A percentile compares a stretch with the other conserved stretches of the same genome.
Evolutionary conservation across 805 yeast genomes (phyloP).

Genomic region (Candida orba): DNA sequence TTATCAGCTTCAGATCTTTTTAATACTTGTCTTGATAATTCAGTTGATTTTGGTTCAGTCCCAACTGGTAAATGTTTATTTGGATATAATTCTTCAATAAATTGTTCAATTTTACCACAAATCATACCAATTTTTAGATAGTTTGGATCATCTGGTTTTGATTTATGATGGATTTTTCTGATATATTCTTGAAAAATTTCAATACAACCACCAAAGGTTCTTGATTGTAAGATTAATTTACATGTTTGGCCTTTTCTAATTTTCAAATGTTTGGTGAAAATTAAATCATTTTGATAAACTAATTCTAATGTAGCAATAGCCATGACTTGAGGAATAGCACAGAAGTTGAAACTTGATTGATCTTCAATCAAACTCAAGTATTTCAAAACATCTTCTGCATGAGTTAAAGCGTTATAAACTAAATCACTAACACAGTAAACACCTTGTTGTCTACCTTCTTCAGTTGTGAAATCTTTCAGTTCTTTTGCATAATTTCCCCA

Average conservation of each 20-base stretch:
- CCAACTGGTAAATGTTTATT: conserved; percentile 46
- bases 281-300: conserved; percentile 72
- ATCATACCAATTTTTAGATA: conserved; percentile 76
- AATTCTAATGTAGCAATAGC: conserved; percentile 90
- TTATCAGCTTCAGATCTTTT: conserved; percentile 38
- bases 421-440: conserved; percentile 74
- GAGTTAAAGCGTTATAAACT: conserved; percentile 70
- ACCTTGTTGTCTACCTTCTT: conserved; percentile 45
- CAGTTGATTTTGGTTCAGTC: conserved; percentile 33
- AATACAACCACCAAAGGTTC: conserved; percentile 70
- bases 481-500: conserved; percentile 76
- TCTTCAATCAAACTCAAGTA: conserved; percentile 75
- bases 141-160: conserved; percentile 78
- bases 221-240: conserved; percentile 60
- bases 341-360: conserved; percentile 78
- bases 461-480: conserved; percentile 51
- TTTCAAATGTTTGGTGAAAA: conserved; percentile 69
- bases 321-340: conserved; percentile 99
- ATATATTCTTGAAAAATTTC: conserved; percentile 70
- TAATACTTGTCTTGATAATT: conserved; percentile 31
- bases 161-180: conserved; percentile 68
- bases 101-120: conserved; percentile 86
- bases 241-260: conserved; percentile 88
- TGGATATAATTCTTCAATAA: conserved; percentile 73
- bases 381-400: conserved; percentile 66